A percentile compares a stretch with the other conserved stretches of the same genome.
phyloP scores from a whole-genome alignment of 495 filamentous ascomycete species.

The Amphirosellinia nigrospora region DNA sequence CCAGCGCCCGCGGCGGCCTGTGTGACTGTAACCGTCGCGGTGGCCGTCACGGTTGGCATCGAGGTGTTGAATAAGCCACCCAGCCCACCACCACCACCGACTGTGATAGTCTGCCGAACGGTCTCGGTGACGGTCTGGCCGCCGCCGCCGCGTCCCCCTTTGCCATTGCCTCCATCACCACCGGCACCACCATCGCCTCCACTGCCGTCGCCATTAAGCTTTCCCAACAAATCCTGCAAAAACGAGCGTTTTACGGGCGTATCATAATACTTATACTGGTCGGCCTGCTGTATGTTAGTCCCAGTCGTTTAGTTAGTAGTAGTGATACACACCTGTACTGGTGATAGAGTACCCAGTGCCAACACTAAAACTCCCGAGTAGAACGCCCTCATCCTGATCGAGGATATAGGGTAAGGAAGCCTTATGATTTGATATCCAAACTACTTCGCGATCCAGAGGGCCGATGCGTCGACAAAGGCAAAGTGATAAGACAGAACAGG shows the following conservation, averaged over 20 bases:
- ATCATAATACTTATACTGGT: constrained; percentile 41
- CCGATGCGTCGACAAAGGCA: constrained; percentile 20
- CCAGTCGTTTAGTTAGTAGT: background rate
- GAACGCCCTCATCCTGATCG: constrained; percentile 46
- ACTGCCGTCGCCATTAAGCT: constrained; percentile 26
- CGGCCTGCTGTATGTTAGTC: constrained; percentile 41
- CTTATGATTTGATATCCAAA: constrained; percentile 23
- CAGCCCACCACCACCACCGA: constrained; percentile 26
- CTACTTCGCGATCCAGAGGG: constrained; percentile 22
- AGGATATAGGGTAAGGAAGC: constrained; percentile 27
- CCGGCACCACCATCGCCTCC: constrained; percentile 9
- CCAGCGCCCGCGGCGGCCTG: background rate
- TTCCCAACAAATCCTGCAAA: constrained; percentile 33
- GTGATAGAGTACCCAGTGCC: constrained; percentile 44
- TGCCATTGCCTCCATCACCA: constrained; percentile 24
- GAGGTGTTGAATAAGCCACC: constrained; percentile 32
- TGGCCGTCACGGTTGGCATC: constrained; percentile 47
- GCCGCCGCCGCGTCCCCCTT: constrained; percentile 7
- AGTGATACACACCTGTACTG: constrained; percentile 46
- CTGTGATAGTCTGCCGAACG: constrained; percentile 38
- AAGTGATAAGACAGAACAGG: constrained; percentile 35
- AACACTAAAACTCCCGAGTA: constrained; percentile 41
- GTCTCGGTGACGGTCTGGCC: constrained; percentile 49
- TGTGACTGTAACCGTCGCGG: constrained; percentile 28
- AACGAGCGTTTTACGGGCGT: constrained; percentile 34